Evolutionary conservation across 305 asterid species (phyloP).

Genomic region (Euphrasia arctica): DNA sequence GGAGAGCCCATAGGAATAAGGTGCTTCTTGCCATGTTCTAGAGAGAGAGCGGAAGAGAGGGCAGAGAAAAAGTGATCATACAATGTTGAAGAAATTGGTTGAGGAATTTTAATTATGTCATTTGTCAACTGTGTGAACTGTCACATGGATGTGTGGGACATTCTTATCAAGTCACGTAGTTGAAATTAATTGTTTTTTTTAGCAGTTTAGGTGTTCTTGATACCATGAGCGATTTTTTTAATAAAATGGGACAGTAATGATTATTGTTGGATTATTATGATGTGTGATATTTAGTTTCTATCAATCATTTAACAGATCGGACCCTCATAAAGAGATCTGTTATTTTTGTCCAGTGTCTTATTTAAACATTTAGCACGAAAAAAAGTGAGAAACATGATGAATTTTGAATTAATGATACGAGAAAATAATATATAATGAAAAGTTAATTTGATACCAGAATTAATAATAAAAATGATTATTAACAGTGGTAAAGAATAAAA

Average conservation of each 20-base stretch:
- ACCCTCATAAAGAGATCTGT: not conserved
- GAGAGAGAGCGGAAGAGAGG: not conserved
- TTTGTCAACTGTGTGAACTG: conserved; percentile 9
- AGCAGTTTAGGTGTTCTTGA: conserved; percentile 16
- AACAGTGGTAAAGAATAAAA: no score
- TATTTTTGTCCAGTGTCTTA: not conserved
- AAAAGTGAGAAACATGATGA: not conserved
- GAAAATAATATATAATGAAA: no score
- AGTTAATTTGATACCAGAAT: no score
- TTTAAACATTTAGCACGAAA: not conserved
- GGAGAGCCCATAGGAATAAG: conserved; percentile 19
- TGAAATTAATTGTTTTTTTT: conserved; percentile 12
- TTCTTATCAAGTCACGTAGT: conserved; percentile 11
- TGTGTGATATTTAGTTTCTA: not conserved
- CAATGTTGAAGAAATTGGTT: conserved; percentile 9
- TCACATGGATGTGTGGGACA: conserved; percentile 33
- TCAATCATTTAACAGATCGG: conserved; percentile 1
- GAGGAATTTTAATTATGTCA: not conserved
- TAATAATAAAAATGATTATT: no score
- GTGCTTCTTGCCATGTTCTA: conserved; percentile 14
- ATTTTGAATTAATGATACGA: no score
- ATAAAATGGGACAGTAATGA: not conserved
- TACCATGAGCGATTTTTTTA: no score
- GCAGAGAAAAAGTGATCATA: conserved; percentile 8
- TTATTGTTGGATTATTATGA: conserved; percentile 14